Base-by-base conservation (phyloP, 208 protist species). In the Trypanosoma rangeli region DNA sequence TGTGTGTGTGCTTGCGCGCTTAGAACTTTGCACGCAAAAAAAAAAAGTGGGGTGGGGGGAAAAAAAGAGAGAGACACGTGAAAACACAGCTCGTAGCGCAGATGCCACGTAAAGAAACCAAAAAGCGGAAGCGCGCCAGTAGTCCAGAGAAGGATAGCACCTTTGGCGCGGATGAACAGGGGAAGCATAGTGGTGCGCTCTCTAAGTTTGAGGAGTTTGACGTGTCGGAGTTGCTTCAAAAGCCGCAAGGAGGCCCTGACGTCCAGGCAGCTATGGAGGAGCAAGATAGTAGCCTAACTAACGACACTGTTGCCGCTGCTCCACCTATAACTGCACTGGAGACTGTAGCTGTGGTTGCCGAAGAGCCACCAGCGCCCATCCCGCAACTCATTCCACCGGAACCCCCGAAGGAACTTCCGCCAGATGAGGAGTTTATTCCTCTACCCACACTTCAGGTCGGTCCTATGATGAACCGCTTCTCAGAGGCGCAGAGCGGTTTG, bases 401-500 rank as follows among this genome's bases (percentile, higher is more conserved):
- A 55, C 67, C 58, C 16, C 9, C 49, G 39, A 73, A 8, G 28
- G 74, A 74, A 8, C 42, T 70, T 35, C 52, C 74, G 31, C 48
- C 55, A 16, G 62, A 74, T 20, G 82, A 90, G 62, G 84, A 90
- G 57, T 71, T 89, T 35, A 84, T 95, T 18, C 82, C 90, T 16
- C 65, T 95, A 16, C 72, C 90, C 1, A 79, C 87, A 8, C 52
- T 95, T 0, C 79, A 80, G 59, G 84, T 84, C 3, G 73, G 76
- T 0, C 72, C 64, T 0, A 72, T 84, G 46, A 79, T 89, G 50
- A 81, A 90, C 60, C 87, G 85, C 58, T 73, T 56, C 33, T 42
- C 65, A 37, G 90, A 95, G 76, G 85, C 87, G 10, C 76, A 62
- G 28, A 78, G 87, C 52, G 90, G 88, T 12, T 63, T 96, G 15